Conservation (phyloP, 345 rosid species). For the Mallotus nudiflorus region DNA sequence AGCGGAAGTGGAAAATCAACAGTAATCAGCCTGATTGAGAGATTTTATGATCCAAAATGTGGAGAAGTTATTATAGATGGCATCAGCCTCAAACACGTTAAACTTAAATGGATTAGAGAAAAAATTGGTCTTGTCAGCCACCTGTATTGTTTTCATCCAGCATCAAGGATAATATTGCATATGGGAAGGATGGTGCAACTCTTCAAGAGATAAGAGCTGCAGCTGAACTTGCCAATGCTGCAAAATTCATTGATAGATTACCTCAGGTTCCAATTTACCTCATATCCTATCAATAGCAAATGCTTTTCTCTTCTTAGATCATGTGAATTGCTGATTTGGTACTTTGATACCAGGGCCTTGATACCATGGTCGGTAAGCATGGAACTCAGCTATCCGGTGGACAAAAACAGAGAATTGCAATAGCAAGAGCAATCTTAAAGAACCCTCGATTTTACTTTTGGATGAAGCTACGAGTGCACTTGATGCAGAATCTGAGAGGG, state of each 20-base stretch:
- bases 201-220: constrained; percentile 45
- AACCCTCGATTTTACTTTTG: too few species aligned
- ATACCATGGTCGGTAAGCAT: constrained; percentile 90
- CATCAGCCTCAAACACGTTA: constrained; percentile 35
- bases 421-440: too few species aligned
- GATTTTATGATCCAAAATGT: constrained; percentile 46
- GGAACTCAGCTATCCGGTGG: constrained; percentile 91
- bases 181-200: constrained; percentile 43
- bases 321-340: not conserved
- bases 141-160: too few species aligned
- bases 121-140: constrained; percentile 52
- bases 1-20: constrained; percentile 59
- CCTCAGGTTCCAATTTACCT: constrained; percentile 27
- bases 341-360: constrained; percentile 48
- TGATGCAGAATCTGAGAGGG: constrained; percentile 46
- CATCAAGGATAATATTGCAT: constrained; percentile 42
- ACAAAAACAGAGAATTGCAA: too few species aligned
- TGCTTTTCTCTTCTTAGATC: not conserved
- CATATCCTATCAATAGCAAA: not conserved
- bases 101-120: constrained; percentile 44
- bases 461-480: too few species aligned
- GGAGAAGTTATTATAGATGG: constrained; percentile 48
- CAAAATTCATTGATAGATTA: constrained; percentile 45
- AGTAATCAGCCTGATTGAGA: constrained; percentile 45
- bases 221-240: too few species aligned